phyloP scores from a whole-genome alignment of 768 basidiomycete species.

The Gyrodon lividus region DNA sequence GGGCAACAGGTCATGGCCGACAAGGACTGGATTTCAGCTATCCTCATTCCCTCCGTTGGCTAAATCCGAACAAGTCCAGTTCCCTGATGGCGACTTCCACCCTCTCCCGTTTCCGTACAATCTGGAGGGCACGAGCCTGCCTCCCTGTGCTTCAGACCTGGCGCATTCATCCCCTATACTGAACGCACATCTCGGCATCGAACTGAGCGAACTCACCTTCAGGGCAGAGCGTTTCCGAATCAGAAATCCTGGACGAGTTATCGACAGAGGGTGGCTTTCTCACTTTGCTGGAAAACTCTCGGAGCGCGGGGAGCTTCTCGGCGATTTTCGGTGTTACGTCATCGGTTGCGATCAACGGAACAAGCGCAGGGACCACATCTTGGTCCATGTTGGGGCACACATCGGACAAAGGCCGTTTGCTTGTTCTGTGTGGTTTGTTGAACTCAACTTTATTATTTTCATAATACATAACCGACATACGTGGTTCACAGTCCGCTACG shows the following conservation, averaged over 20 bases:
- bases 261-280: constrained; percentile 64
- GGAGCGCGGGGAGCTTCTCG: constrained; percentile 50
- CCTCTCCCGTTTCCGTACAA: constrained; percentile 1
- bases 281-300: constrained; percentile 69
- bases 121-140: background rate
- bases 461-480: background rate
- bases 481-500: constrained; percentile 47
- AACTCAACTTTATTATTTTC: background rate
- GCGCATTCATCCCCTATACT: constrained; percentile 47
- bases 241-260: constrained; percentile 54
- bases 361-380: constrained; percentile 71
- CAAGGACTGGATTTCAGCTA: background rate
- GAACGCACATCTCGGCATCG: constrained; percentile 63
- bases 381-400: constrained; percentile 73
- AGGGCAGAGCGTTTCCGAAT: constrained; percentile 54
- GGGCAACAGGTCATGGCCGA: background rate
- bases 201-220: constrained; percentile 49
- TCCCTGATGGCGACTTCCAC: background rate
- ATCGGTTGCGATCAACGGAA: constrained; percentile 64
- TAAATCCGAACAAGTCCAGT: background rate
- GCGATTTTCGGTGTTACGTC: constrained; percentile 69
- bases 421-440: constrained; percentile 61
- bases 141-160: background rate
- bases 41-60: background rate
- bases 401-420: constrained; percentile 66